phyloP scores from a whole-genome alignment of 2,329 filamentous ascomycete species.

The Ophidiomyces ophidiicola region DNA sequence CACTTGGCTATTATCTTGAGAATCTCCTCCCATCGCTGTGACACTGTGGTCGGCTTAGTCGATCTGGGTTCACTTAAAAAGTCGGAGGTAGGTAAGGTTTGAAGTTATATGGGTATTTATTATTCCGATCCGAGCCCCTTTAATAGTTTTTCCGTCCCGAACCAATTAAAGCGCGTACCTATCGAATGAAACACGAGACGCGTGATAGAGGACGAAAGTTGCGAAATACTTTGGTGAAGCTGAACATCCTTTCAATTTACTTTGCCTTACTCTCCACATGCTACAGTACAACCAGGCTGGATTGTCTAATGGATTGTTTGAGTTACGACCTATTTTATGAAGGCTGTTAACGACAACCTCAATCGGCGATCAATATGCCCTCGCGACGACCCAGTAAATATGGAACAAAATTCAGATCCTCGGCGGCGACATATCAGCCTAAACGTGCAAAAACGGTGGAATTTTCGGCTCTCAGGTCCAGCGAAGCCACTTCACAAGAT shows the following conservation, averaged over 20 bases:
- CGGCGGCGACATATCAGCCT: constrained; percentile 34
- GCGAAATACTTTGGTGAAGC: too few species aligned
- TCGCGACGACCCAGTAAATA: constrained; percentile 49
- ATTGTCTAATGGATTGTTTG: too few species aligned
- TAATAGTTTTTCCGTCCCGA: constrained; percentile 1
- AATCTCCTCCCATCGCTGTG: constrained; percentile 15
- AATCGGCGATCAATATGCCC: constrained; percentile 29
- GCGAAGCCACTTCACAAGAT: constrained; percentile 79
- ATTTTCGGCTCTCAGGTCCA: constrained; percentile 57
- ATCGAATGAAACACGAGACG: constrained; percentile 6
- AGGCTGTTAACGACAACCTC: neutral
- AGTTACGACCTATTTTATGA: neutral
- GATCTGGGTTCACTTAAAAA: too few species aligned
- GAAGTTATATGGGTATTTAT: neutral
- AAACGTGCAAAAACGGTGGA: constrained; percentile 65
- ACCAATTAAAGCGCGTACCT: constrained; percentile 10
- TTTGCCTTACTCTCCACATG: too few species aligned
- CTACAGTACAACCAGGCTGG: too few species aligned
- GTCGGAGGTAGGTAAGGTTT: too few species aligned
- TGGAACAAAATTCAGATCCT: constrained; percentile 45
- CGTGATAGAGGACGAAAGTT: too few species aligned
- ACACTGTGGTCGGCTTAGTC: too few species aligned
- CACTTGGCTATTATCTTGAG: constrained; percentile 11
- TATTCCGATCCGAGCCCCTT: constrained; percentile 3
- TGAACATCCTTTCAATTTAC: too few species aligned